Evolutionary conservation across 2,329 filamentous ascomycete genomes (phyloP).

Genomic region (Fusarium goolgardi): DNA sequence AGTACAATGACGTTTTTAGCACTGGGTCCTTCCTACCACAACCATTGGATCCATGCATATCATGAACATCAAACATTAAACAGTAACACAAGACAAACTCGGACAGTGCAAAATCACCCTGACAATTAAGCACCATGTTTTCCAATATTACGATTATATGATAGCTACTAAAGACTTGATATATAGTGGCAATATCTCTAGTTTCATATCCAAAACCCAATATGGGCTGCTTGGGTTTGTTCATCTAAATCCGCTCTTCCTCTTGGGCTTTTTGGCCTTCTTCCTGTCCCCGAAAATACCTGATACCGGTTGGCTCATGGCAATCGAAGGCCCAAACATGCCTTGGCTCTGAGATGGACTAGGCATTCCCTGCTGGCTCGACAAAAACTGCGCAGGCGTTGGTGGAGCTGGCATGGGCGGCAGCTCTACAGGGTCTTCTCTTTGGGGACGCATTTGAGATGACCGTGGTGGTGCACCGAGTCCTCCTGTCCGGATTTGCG

Average conservation of each 20-base stretch:
- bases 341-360: slow-evolving; percentile 53
- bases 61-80: slow-evolving; percentile 30
- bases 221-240: slow-evolving; percentile 4
- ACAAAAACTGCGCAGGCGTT: slow-evolving; percentile 49
- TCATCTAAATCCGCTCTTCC: slow-evolving; percentile 57
- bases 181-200: neutral
- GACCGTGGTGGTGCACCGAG: slow-evolving; percentile 9
- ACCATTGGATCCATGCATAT: slow-evolving; percentile 4
- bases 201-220: slow-evolving; percentile 3
- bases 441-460: slow-evolving; percentile 27
- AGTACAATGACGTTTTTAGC: slow-evolving; percentile 39
- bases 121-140: neutral
- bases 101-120: neutral
- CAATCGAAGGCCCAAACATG: slow-evolving; percentile 46
- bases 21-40: slow-evolving; percentile 6
- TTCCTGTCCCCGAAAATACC: slow-evolving; percentile 60
- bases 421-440: slow-evolving; percentile 27
- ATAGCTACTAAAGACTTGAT: slow-evolving; percentile 4
- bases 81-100: neutral
- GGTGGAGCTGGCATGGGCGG: slow-evolving; percentile 35
- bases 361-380: slow-evolving; percentile 51
- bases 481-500: neutral
- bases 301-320: slow-evolving; percentile 61
- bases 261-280: slow-evolving; percentile 58
- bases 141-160: neutral